Evolutionary conservation across 108 stramenopile genomes (phyloP), one percentile per base, ranked within the genome.

Genomic region (Cyclostephanos invisitatus): DNA sequence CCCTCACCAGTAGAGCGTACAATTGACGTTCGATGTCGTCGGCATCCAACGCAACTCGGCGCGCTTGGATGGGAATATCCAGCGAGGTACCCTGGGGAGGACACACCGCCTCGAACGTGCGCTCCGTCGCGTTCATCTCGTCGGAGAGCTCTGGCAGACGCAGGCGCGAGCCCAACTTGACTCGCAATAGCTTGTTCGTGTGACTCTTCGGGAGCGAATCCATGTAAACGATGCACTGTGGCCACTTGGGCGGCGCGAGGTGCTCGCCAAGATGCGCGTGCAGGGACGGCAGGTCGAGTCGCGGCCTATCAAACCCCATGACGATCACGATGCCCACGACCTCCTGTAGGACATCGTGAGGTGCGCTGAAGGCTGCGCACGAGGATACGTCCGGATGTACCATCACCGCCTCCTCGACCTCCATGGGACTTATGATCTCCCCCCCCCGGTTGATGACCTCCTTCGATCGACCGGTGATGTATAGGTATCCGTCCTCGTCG

Each of bases 361-460:
- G 80, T 7, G 84, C 86, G 5, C 85, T 59, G 61, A 87, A 87
- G 35, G 87, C 87, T 40, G 64, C 70, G 47, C 73, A 74, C 17
- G 67, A 63, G 21, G 60, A 53, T 18, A 88, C 73, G 42, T 60
- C 54, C 1, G 87, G 86, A 67, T 89, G 88, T 4, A 36, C 14
- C 8, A 58, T 38, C 0, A 88, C 65, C 5, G 68, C 87, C 49
- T 94, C 90, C 70, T 94, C 93, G 55, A 94, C 84, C 68, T 90
- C 88, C 47, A 91, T 56, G 7, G 90, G 89, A 21, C 73, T 76
- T 24, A 94, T 87, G 17, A 84, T 88, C 66, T 94, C 93, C 18
- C 90, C 90, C 12, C 93, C 91, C 12, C 94, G 83, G 50, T 91
- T 95, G 70, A 95, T 91, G 20, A 95, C 86, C 68, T 95, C 94